Base-by-base conservation (phyloP, 176 grass and related monocot species). In the Dactylis glomerata region DNA sequence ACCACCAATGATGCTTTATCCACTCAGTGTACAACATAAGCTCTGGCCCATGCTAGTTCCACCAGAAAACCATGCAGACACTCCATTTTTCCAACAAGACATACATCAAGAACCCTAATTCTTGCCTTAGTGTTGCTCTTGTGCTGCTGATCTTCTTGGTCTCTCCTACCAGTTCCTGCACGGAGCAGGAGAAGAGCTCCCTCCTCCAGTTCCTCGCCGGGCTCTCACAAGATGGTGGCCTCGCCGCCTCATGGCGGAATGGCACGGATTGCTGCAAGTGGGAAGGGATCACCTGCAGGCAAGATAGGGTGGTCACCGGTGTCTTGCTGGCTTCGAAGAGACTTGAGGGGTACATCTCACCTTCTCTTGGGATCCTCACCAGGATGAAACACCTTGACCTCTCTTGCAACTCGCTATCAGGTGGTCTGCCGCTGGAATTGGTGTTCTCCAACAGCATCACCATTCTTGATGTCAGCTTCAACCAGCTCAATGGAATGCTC, bases 271-370 rank as follows among this genome's bases (percentile, higher is more conserved):
- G 90, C 66, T 92, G 87, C 75, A 19, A 2, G 0, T 92, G 90
- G 90, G 50, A 89, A 33, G 90, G 90, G 10, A 68, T 92, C 73
- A 70, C 24, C 20, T 92, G 90, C 37, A 28, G 12, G 0, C 40
- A 26, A 46, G 47, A 83, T 46, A 4, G 4, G 2, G 38, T 3
- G 0, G 51, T 92, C 28, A 40, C 1, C 13, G 0, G 17, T 0
- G 22, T 92, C 27, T 76, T 23, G 0, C 80, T 92, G 1, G 5
- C 38, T 10, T 69, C 46, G 8, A 87, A 20, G 12, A 15, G 47
- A 14, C 83, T 92, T 1, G 1, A 73, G 2, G 90, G 90, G 10
- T 0, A 14, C 40, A 89, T 92, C 38, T 80, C 90, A 49, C 28
- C 30, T 0, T 84, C 73, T 0, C 30, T 92, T 26, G 58, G 28